Evolutionary conservation across 208 protist genomes (phyloP), one percentile per base, ranked within the genome.

Genomic region (Porcisia hertigi): DNA sequence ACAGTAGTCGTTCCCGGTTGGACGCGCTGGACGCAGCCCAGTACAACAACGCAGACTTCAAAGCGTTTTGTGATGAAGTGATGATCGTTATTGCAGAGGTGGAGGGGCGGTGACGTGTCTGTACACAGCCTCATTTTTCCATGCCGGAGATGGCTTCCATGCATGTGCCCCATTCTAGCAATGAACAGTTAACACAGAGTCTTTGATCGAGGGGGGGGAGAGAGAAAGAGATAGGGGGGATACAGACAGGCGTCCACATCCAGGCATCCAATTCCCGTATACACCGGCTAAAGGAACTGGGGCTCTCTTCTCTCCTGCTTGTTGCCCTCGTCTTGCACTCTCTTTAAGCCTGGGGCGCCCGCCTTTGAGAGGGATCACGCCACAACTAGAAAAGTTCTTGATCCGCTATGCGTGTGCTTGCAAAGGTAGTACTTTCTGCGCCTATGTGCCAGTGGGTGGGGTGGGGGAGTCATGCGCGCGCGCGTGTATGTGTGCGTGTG

Each of bases 1-100:
- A 95, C 74, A 69, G 62, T 9, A 96, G 92, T 77, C 87, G 88
- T 0, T 88, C 89, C 0, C 84, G 84, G 8, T 73, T 96, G 2
- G 94, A 96, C 12, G 94, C 94, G 52, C 81, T 97, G 18, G 86
- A 94, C 54, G 88, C 92, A 20, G 94, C 92, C 55, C 66, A 93
- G 83, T 82, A 82, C 67, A 96, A 96, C 73, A 88, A 86, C 62
- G 78, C 83, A 0, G 89, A 95, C 53, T 97, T 97, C 64, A 78
- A 80, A 25, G 39, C 71, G 11, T 97, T 96, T 64, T 93, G 88
- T 66, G 79, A 91, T 23, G 69, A 83, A 9, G 84, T 97, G 23
- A 80, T 92, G 67, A 64, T 54, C 25, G 76, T 81, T 23, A 85
- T 96, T 45, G 77, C 73, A 30, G 41, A 41, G 23, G 79, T 82